Evolutionary conservation across 495 filamentous ascomycete genomes (phyloP), one percentile per base, ranked within the genome.

Genomic region (Talaromyces wortmannii): DNA sequence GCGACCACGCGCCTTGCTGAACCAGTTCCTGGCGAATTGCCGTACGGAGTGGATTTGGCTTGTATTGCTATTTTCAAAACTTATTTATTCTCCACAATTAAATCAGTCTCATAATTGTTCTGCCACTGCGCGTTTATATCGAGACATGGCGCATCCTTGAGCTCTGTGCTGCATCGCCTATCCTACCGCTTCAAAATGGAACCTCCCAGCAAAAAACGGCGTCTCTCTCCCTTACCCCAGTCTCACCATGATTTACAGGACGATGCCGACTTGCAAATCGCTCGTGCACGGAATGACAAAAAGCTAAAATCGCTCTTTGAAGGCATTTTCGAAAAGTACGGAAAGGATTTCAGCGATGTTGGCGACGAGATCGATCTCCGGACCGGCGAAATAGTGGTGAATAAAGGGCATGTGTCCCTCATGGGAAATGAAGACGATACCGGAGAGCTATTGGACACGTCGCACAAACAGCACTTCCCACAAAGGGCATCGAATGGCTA

Each of bases 281-380:
- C 77, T 42, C 83, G 82, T 57, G 77, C 74, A 6, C 77, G 76
- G 52, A 86, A 88, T 55, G 82, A 84, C 33, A 66, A 71, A 45
- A 83, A 79, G 44, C 79, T 96, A 11, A 92, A 92, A 72, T 85
- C 82, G 10, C 79, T 83, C 2, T 95, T 94, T 60, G 91, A 96
- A 62, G 64, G 75, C 45, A 96, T 98, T 40, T 96, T 96, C 62
- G 80, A 83, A 31, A 96, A 94, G 67, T 98, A 96, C 65, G 82
- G 78, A 17, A 81, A 79, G 60, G 87, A 96, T 68, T 96, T 95
- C 62, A 81, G 81, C 4, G 88, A 83, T 30, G 74, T 90, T 31
- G 90, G 84, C 13, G 91, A 94, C 61, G 89, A 91, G 68, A 87
- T 95, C 59, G 88, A 94, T 70, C 68, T 90, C 18, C 70, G 74